Conservation (phyloP, 768 basidiomycete genomes). For the Hygrocybe coccinea region DNA sequence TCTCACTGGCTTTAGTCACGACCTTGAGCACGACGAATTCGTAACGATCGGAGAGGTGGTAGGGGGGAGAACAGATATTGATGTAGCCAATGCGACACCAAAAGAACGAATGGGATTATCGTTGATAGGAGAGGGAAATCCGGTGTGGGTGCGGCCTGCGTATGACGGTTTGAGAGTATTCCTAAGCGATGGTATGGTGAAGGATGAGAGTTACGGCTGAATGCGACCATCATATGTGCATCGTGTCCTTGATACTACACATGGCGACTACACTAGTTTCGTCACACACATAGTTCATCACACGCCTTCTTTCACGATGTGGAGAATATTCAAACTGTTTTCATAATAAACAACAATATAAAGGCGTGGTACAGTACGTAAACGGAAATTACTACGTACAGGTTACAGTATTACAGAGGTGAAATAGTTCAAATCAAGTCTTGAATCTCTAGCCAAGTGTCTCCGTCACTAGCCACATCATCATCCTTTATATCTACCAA, state of each 20-base stretch:
- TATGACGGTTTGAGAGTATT: constrained; percentile 67
- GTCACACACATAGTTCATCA: too few relatives aligned
- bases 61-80: constrained; percentile 28
- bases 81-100: constrained; percentile 27
- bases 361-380: too few relatives aligned
- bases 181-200: constrained; percentile 39
- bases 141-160: constrained; percentile 63
- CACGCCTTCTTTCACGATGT: too few relatives aligned
- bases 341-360: too few relatives aligned
- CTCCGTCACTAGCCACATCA: too few relatives aligned
- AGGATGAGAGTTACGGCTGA: constrained; percentile 49
- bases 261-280: too few relatives aligned
- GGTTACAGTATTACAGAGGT: too few relatives aligned
- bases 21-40: constrained; percentile 75
- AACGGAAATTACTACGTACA: too few relatives aligned
- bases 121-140: constrained; percentile 44
- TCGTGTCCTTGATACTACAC: too few relatives aligned
- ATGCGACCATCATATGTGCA: neutral
- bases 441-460: too few relatives aligned
- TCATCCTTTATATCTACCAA: neutral
- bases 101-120: constrained; percentile 40
- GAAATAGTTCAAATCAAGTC: too few relatives aligned
- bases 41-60: constrained; percentile 55
- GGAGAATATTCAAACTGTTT: too few relatives aligned
- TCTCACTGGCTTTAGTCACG: constrained; percentile 70